Percentiles rank a stretch among this genome's conserved stretches.
These are phyloP conservation scores for Gracilaria gracilis DNA, from an alignment of 23 red algal species.

Conservation along the genomic window DNA sequence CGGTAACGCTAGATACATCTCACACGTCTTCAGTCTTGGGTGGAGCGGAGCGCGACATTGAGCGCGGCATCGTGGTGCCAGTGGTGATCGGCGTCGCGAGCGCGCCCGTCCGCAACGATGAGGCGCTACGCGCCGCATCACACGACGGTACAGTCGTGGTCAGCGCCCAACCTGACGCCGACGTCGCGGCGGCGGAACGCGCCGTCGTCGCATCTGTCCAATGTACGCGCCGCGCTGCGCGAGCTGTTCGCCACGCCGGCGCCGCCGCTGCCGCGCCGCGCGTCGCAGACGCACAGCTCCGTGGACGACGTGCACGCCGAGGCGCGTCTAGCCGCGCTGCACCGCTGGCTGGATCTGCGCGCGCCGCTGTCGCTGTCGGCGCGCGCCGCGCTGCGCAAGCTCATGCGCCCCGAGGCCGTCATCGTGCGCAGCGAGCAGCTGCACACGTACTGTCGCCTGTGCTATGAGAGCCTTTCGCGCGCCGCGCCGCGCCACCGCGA, in stretches of 20 bases:
- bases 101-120: not conserved
- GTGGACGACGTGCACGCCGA: conserved; percentile 45
- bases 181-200: conserved; percentile 5
- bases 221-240: not conserved
- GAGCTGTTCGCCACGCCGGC: conserved; percentile 31
- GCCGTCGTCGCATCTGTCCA: not conserved
- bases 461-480: not conserved
- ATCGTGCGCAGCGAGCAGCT: not conserved
- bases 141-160: conserved; percentile 41
- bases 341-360: conserved; percentile 39
- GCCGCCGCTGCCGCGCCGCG: not conserved
- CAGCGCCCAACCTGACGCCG: conserved; percentile 3
- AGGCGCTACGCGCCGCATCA: conserved; percentile 61
- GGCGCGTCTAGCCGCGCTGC: conserved; percentile 33
- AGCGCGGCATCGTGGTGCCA: not conserved
- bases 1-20: too few species aligned
- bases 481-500: not conserved
- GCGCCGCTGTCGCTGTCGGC: conserved; percentile 12
- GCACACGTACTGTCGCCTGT: not conserved
- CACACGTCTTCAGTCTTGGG: too few species aligned
- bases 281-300: not conserved
- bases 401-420: conserved; percentile 38
- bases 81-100: not conserved
- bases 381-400: conserved; percentile 13
- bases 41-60: too few species aligned